phyloP scores from a whole-genome alignment of 129 eudicot genomes.

The Artemisia annua region DNA sequence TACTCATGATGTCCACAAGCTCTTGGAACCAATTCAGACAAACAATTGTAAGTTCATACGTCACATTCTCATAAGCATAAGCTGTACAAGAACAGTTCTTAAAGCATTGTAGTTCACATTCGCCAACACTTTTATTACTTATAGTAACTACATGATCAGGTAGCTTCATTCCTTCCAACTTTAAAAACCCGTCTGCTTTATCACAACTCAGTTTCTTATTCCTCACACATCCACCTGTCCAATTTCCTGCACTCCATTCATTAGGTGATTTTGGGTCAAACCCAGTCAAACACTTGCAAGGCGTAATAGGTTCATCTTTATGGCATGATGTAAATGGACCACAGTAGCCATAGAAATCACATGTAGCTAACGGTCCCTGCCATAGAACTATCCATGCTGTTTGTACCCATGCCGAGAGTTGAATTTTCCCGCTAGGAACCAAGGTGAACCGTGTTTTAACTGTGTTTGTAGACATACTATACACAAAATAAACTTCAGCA shows the following conservation, averaged over 20 bases:
- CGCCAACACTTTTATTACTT: conserved; percentile 20
- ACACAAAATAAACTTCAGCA: conserved; percentile 24
- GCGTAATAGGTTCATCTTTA: background rate
- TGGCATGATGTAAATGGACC: conserved; percentile 37
- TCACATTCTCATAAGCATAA: conserved; percentile 37
- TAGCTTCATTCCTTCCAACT: conserved; percentile 18
- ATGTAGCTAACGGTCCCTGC: conserved; percentile 28
- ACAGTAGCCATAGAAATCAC: conserved; percentile 39
- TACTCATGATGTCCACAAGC: conserved; percentile 25
- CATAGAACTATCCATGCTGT: conserved; percentile 30
- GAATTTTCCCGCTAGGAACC: conserved; percentile 22
- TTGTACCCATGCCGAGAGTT: conserved; percentile 25
- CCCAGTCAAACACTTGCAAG: conserved; percentile 43
- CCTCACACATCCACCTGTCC: conserved; percentile 40
- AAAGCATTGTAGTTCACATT: conserved; percentile 29
- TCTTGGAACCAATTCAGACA: conserved; percentile 43
- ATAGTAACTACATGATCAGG: conserved; percentile 32
- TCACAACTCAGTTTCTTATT: conserved; percentile 17
- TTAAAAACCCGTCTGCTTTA: too few species aligned
- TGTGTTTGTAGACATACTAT: conserved; percentile 11
- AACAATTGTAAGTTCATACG: conserved; percentile 8
- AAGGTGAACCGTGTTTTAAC: conserved; percentile 20
- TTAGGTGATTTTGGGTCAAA: conserved; percentile 27
- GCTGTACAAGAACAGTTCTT: conserved; percentile 40
- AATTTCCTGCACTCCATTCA: conserved; percentile 32